Evolutionary conservation across 768 basidiomycete species (phyloP), one percentile per base, ranked within the genome.

Genomic region (Lyophyllum atratum): DNA sequence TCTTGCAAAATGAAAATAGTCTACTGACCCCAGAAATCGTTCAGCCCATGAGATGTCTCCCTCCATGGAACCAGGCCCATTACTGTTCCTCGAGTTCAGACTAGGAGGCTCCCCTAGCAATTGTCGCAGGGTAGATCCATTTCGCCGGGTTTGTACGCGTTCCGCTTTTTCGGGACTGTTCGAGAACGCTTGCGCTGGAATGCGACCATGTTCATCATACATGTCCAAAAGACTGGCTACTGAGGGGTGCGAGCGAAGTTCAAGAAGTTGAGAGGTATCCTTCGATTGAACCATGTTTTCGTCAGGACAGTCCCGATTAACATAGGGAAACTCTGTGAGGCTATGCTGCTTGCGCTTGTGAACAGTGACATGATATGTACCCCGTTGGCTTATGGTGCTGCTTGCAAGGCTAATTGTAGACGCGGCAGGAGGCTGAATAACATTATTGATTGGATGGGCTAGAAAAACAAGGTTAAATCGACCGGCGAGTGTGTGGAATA

Each of bases 31-130:
- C 52, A 92, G 75, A 69, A 83, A 86, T 42, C 82, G 80, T 72
- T 93, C 90, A 12, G 90, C 90, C 90, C 90, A 93, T 2, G 90
- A 92, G 52, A 93, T 90, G 62, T 92, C 90, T 7, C 89, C 85
- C 67, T 90, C 88, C 7, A 66, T 59, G 0, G 66, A 71, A 59
- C 76, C 76, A n/a, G 70, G 66, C 54, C 67, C 69, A 21, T 60
- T 22, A 15, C 56, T 61, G 24, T 60, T 52, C 22, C 65, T 56
- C 9, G 72, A 71, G 29, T 59, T 70, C 19, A 69, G 49, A 55
- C 72, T 72, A 1, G 70, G 65, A 0, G 85, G 77, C 51, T 79
- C 79, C 2, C 90, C 89, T 28, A 93, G 76, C 2, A 93, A 72
- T 65, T 91, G 85, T 4, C 89, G 83, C 56, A 93, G 70, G 10